Percentiles rank a stretch among this genome's conserved stretches.
Conservation (phyloP, 2,329 filamentous ascomycete species). For the Dothideomycetes sp. region DNA sequence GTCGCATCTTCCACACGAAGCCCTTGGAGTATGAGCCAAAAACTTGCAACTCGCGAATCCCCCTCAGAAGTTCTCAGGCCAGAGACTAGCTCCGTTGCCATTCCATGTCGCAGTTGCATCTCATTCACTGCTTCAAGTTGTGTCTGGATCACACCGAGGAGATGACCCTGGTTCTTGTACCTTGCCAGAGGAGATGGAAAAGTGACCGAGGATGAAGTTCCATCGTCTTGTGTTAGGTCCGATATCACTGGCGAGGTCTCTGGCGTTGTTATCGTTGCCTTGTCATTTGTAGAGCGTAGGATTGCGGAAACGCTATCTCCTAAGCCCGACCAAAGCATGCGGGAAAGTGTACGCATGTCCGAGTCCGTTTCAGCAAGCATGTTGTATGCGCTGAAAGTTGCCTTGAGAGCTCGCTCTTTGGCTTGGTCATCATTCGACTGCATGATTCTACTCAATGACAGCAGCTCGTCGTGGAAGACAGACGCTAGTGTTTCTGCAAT, state of each 20-base stretch:
- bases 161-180: slow-evolving; percentile 16
- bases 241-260: slow-evolving; percentile 12
- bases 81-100: slow-evolving; percentile 52
- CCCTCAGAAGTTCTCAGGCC: slow-evolving; percentile 48
- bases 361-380: slow-evolving; percentile 53
- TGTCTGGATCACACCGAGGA: slow-evolving; percentile 14
- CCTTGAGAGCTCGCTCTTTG: slow-evolving; percentile 61
- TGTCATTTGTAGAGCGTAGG: slow-evolving; percentile 20
- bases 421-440: slow-evolving; percentile 70
- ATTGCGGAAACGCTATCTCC: slow-evolving; percentile 58
- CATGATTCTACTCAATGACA: slow-evolving; percentile 70
- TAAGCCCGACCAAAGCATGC: slow-evolving; percentile 56
- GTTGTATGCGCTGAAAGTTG: slow-evolving; percentile 63
- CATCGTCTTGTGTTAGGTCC: slow-evolving; percentile 2
- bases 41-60: slow-evolving; percentile 53
- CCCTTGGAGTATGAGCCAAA: slow-evolving; percentile 71
- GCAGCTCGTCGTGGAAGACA: slow-evolving; percentile 70
- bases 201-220: slow-evolving; percentile 7
- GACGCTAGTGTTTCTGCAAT: slow-evolving; percentile 56
- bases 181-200: slow-evolving; percentile 17
- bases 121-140: slow-evolving; percentile 1
- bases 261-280: background rate
- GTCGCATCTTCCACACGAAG: slow-evolving; percentile 46
- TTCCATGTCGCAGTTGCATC: background rate
- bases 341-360: slow-evolving; percentile 55